These are phyloP conservation scores for Pestalotiopsis sp. DNA, from an alignment of 2,329 filamentous ascomycete species.

Conservation along the genomic window DNA sequence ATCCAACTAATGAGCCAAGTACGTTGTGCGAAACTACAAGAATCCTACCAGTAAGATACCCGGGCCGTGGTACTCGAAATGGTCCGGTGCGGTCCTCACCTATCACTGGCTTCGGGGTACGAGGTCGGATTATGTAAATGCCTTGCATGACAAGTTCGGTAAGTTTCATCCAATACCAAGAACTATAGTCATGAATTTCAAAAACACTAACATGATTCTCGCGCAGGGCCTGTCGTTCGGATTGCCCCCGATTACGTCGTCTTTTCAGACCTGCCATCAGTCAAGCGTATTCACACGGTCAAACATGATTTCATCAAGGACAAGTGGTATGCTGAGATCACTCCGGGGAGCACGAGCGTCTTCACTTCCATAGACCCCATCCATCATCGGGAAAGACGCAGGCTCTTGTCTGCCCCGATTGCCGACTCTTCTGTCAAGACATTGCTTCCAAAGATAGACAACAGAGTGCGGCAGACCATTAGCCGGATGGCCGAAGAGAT, in stretches of 20 bases:
- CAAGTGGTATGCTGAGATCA: conserved; percentile 23
- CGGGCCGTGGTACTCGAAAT: not conserved
- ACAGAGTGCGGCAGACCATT: conserved; percentile 42
- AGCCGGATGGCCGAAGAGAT: conserved; percentile 46
- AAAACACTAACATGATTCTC: not conserved
- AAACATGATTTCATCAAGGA: conserved; percentile 32
- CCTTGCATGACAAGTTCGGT: not conserved
- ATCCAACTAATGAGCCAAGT: not conserved
- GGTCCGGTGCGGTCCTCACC: not conserved
- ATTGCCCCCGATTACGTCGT: conserved; percentile 27
- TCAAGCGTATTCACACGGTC: conserved; percentile 28
- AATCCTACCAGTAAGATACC: not conserved
- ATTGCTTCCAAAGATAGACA: conserved; percentile 35
- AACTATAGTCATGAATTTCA: not conserved
- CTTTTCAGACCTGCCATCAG: conserved; percentile 23
- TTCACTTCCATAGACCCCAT: conserved; percentile 43
- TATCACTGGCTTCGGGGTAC: not conserved
- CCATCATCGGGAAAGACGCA: conserved; percentile 41
- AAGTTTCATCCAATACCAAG: not conserved
- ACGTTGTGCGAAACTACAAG: not conserved
- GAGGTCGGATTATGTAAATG: not conserved
- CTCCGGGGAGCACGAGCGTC: conserved; percentile 28
- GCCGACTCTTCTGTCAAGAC: conserved; percentile 37
- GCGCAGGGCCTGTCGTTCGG: conserved; percentile 20
- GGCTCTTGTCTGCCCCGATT: conserved; percentile 43